Percentiles rank a stretch among this genome's conserved stretches.
Conservation (phyloP, 2,329 filamentous ascomycete species). For the Exophiala viscosa region DNA sequence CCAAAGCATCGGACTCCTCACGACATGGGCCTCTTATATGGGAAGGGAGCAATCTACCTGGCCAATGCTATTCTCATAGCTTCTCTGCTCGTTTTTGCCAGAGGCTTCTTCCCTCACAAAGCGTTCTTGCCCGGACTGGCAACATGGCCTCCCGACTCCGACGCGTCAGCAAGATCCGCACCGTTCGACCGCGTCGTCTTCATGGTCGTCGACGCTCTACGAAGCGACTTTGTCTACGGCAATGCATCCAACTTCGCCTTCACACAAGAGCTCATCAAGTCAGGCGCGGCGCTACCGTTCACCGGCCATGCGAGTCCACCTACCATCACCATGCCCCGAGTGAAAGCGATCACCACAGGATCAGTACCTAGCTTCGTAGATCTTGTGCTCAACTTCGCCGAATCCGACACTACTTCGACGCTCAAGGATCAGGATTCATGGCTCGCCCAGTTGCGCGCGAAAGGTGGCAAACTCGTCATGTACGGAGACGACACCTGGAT, state of each 20-base stretch:
- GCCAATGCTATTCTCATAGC: conserved; percentile 27
- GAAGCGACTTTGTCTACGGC: conserved; percentile 78
- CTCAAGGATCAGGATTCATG: conserved; percentile 89
- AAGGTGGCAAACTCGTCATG: conserved; percentile 75
- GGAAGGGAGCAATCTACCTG: conserved; percentile 5
- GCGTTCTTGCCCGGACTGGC: conserved; percentile 85
- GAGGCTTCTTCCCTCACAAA: conserved; percentile 97
- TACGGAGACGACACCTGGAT: conserved; percentile 98
- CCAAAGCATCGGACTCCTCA: too few relatives aligned
- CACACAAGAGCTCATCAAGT: conserved; percentile 82
- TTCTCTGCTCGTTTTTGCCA: conserved; percentile 65
- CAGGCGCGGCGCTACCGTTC: conserved; percentile 82
- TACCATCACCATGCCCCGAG: conserved; percentile 95
- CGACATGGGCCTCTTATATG: conserved; percentile 2
- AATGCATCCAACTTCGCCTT: conserved; percentile 76
- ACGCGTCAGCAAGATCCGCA: conserved; percentile 31
- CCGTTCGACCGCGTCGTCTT: conserved; percentile 89
- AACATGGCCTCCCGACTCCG: conserved; percentile 40
- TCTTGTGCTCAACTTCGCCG: conserved; percentile 92
- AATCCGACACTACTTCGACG: conserved; percentile 85
- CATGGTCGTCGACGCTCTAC: conserved; percentile 94
- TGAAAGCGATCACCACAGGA: conserved; percentile 95
- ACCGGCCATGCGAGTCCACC: conserved; percentile 95
- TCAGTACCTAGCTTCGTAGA: conserved; percentile 98
- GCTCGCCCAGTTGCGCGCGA: conserved; percentile 85